A percentile compares a stretch with the other conserved stretches of the same genome.
These are phyloP conservation scores for Actinomortierella ambigua DNA, from an alignment of 371 early-diverging fungal genomes.

Conservation along the genomic window DNA sequence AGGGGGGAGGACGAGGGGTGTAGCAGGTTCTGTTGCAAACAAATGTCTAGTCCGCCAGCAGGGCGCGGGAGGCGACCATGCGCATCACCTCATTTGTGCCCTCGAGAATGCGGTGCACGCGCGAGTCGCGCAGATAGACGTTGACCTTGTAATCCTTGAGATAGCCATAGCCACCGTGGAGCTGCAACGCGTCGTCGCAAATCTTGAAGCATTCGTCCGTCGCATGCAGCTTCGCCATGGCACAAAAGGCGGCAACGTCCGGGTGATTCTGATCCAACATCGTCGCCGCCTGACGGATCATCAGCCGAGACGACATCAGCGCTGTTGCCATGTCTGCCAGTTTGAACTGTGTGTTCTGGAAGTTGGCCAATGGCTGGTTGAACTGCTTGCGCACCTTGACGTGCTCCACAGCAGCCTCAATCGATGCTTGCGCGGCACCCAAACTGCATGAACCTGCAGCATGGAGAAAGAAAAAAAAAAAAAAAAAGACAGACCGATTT, in stretches of 20 bases:
- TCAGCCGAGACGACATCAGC: slow-evolving; percentile 54
- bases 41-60: slow-evolving; percentile 37
- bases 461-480: neutral
- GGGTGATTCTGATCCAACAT: slow-evolving; percentile 51
- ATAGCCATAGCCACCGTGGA: slow-evolving; percentile 70
- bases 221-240: slow-evolving; percentile 61
- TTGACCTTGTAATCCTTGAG: slow-evolving; percentile 68
- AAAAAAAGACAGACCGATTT: neutral
- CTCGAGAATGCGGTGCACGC: slow-evolving; percentile 67
- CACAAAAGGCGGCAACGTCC: slow-evolving; percentile 47
- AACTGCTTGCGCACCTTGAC: slow-evolving; percentile 64
- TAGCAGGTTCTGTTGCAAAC: too few species aligned
- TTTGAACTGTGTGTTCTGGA: slow-evolving; percentile 64
- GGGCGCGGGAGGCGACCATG: slow-evolving; percentile 52
- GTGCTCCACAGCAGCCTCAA: slow-evolving; percentile 59
- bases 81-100: slow-evolving; percentile 70
- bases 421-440: slow-evolving; percentile 66
- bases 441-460: slow-evolving; percentile 56
- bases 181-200: slow-evolving; percentile 50
- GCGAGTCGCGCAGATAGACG: slow-evolving; percentile 61
- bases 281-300: slow-evolving; percentile 63
- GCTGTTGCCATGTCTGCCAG: slow-evolving; percentile 65
- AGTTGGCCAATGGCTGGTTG: slow-evolving; percentile 48
- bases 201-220: slow-evolving; percentile 64
- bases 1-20: too few species aligned